Percentiles rank a stretch among this genome's conserved stretches.
Conservation (phyloP, 2,329 filamentous ascomycete species). For the Stemphylium vesicarium region DNA sequence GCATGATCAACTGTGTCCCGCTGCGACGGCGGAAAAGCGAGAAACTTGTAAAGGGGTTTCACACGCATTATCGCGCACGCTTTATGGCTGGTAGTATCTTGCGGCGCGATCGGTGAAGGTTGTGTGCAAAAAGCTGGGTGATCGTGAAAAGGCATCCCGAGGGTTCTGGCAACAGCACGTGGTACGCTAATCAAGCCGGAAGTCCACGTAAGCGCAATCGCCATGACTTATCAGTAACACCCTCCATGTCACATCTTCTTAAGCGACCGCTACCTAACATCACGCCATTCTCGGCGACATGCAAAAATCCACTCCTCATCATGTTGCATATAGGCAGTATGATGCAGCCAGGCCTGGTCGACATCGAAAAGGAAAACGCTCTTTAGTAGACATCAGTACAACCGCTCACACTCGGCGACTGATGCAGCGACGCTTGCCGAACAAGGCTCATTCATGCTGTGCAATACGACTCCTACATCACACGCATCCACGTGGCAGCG, state of each 20-base stretch:
- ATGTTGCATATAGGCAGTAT: neutral
- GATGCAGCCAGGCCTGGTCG: neutral
- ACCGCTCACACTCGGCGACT: neutral
- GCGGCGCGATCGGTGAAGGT: constrained; percentile 8
- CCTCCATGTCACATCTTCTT: neutral
- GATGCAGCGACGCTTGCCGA: neutral
- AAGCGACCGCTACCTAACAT: constrained; percentile 5
- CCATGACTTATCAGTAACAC: constrained; percentile 19
- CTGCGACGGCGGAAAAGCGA: neutral
- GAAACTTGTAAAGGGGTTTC: neutral
- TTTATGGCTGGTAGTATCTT: neutral
- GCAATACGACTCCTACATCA: neutral
- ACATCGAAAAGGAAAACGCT: neutral
- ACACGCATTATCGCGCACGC: constrained; percentile 5
- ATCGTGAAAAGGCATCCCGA: neutral
- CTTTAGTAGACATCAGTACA: neutral
- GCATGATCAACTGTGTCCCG: neutral
- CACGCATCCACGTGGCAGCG: constrained; percentile 1
- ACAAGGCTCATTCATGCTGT: neutral
- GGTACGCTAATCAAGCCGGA: neutral
- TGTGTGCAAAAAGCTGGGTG: constrained; percentile 1
- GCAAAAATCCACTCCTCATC: neutral
- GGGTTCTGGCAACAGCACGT: constrained; percentile 3
- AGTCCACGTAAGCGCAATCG: constrained; percentile 16
- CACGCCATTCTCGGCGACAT: neutral